Base-by-base conservation (phyloP, 306 rosid genomes). In the Citrullus amarus region DNA sequence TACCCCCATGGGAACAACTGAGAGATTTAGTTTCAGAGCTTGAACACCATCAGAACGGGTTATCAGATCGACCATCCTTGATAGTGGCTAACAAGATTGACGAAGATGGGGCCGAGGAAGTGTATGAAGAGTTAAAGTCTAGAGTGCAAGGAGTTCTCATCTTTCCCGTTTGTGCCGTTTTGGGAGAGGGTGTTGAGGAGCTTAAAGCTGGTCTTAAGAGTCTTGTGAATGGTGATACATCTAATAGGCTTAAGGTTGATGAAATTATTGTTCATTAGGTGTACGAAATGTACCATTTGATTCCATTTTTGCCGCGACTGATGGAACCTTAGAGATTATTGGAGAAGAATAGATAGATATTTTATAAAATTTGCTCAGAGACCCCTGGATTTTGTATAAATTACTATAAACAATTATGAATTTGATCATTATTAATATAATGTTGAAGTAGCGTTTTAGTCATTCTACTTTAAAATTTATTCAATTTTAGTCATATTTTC, bases 81-180 rank as follows among this genome's bases (percentile, higher is more conserved):
- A 86, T 95, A 55, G 89, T 95, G 71, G 97, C 97, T 77, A 95
- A 95, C 82, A 95, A 95, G 84, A 91, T 88, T 72, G 99, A 95
- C 9, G 97, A 92, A 87, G 89, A 91, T 25, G 99, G 99, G 70
- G 87, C 97, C 14, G 89, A 83, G 34, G 79, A 72, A 78, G 93
- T 91, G 61, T 93, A 81, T 43, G 83, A 84, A 72, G 97, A 91
- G 82, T 84, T 95, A 75, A 85, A 87, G 90, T 88, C 84, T 30
- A 83, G 97, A 86, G 90, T 91, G 55, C 81, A 86, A 16, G 90
- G 88, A 61, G 93, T 88, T 80, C 89, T 90, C 51, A 86, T 95
- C 10, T 92, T 85, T 88, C 97, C 90, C 3, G 95, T 92, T 1
- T 92, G 96, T 78, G 98, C 98, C 60, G 84, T 92, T 83, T 87